Evolutionary conservation across 495 filamentous ascomycete genomes (phyloP).

Genomic region (Hypoxylon perforatum): DNA sequence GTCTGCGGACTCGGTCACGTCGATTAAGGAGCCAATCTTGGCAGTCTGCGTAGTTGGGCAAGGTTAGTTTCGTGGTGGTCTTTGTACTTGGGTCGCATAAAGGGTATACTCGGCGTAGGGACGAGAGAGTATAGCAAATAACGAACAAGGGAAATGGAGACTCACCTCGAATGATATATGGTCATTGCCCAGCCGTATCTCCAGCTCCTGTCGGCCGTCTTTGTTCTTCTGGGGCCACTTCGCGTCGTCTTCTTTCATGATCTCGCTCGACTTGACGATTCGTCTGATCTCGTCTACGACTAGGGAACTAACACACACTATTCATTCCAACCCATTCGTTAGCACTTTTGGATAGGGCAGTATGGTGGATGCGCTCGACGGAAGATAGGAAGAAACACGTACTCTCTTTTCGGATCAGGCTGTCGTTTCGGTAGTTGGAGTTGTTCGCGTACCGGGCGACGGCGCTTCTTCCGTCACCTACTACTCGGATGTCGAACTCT

Average conservation of each 20-base stretch:
- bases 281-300: conserved; percentile 94
- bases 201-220: conserved; percentile 95
- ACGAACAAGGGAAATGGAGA: conserved; percentile 11
- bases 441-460: conserved; percentile 98
- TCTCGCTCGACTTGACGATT: conserved; percentile 97
- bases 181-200: conserved; percentile 93
- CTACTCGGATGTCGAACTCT: conserved; percentile 97
- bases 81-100: not conserved
- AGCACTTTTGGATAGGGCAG: not conserved
- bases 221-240: conserved; percentile 99
- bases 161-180: conserved; percentile 97
- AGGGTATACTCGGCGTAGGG: too few species aligned
- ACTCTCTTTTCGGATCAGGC: conserved; percentile 99
- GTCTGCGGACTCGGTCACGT: conserved; percentile 95
- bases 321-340: not conserved
- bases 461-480: conserved; percentile 94
- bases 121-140: not conserved
- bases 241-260: conserved; percentile 99
- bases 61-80: conserved; percentile 39
- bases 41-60: conserved; percentile 73
- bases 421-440: conserved; percentile 99
- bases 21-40: conserved; percentile 96
- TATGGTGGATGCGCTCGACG: not conserved
- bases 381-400: conserved; percentile 49
- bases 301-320: conserved; percentile 96